Percentiles rank a stretch among this genome's conserved stretches.
phyloP scores from a whole-genome alignment of 208 protist species.

The Sergeia podlipaevii region DNA sequence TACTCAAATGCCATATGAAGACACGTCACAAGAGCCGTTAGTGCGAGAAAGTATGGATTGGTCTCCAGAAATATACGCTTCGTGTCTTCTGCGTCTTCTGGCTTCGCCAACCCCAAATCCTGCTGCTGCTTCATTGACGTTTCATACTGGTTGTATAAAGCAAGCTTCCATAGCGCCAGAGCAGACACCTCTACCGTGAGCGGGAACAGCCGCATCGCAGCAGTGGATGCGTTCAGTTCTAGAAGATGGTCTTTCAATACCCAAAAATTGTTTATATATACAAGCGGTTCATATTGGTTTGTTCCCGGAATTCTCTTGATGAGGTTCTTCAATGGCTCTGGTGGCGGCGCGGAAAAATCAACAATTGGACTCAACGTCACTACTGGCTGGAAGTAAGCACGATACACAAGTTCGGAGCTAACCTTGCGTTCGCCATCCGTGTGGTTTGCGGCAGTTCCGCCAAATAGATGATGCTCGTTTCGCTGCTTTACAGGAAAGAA shows the following conservation, averaged over 20 bases:
- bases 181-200: conserved; percentile 56
- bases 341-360: conserved; percentile 61
- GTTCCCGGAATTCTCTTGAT: conserved; percentile 22
- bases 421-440: background rate
- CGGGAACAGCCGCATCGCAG: conserved; percentile 23
- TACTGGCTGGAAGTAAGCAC: conserved; percentile 50
- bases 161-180: conserved; percentile 54
- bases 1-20: conserved; percentile 98
- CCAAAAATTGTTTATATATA: conserved; percentile 96
- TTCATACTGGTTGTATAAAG: conserved; percentile 82
- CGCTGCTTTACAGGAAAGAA: conserved; percentile 25
- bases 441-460: background rate
- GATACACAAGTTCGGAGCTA: conserved; percentile 15
- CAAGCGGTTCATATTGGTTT: conserved; percentile 74
- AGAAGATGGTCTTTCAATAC: conserved; percentile 77
- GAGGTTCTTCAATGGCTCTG: conserved; percentile 32
- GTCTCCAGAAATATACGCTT: conserved; percentile 96
- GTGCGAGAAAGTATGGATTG: conserved; percentile 91
- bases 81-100: conserved; percentile 60
- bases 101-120: conserved; percentile 47
- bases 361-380: conserved; percentile 72
- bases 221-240: conserved; percentile 79
- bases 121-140: conserved; percentile 68
- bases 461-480: conserved; percentile 23
- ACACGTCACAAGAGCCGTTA: conserved; percentile 94